These are phyloP conservation scores for Entrophospora sp. DNA, from an alignment of 192 early-diverging fungal genomes.

Conservation along the genomic window DNA sequence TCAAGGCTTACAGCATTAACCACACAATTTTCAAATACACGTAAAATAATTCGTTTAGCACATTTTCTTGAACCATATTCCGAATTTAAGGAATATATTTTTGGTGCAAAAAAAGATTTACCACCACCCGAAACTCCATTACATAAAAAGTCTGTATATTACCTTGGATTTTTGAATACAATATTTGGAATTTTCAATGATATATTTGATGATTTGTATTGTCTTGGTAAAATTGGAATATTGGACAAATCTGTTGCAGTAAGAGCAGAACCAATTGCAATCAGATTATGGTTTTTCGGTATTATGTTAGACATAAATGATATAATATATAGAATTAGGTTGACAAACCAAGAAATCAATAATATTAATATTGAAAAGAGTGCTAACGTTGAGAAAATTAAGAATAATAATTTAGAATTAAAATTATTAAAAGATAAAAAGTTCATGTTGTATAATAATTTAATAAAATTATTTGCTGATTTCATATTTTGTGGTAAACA, in stretches of 20 bases:
- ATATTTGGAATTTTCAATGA: slow-evolving; percentile 55
- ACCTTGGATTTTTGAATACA: slow-evolving; percentile 32
- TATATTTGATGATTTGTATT: slow-evolving; percentile 66
- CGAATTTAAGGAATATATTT: slow-evolving; percentile 31
- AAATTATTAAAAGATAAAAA: slow-evolving; percentile 41
- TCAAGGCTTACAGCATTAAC: slow-evolving; percentile 37
- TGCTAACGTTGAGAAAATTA: slow-evolving; percentile 22
- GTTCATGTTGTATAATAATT: too few relatives aligned
- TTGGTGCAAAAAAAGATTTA: slow-evolving; percentile 5
- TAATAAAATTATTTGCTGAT: too few relatives aligned
- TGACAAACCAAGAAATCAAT: slow-evolving; percentile 20
- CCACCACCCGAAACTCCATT: not conserved
- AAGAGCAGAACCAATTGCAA: slow-evolving; percentile 49
- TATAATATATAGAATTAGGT: slow-evolving; percentile 29
- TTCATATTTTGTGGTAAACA: not conserved
- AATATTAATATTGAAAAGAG: too few relatives aligned
- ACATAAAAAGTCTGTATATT: not conserved
- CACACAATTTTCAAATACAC: slow-evolving; percentile 63
- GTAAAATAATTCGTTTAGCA: slow-evolving; percentile 66
- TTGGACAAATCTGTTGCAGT: slow-evolving; percentile 41
- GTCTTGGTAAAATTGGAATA: slow-evolving; percentile 60
- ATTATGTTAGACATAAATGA: slow-evolving; percentile 62
- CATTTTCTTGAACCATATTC: slow-evolving; percentile 60
- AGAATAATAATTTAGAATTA: slow-evolving; percentile 29
- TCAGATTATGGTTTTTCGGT: slow-evolving; percentile 59